Evolutionary conservation across 129 eudicot genomes (phyloP), one percentile per base, ranked within the genome.

Genomic region (Centella asiatica): DNA sequence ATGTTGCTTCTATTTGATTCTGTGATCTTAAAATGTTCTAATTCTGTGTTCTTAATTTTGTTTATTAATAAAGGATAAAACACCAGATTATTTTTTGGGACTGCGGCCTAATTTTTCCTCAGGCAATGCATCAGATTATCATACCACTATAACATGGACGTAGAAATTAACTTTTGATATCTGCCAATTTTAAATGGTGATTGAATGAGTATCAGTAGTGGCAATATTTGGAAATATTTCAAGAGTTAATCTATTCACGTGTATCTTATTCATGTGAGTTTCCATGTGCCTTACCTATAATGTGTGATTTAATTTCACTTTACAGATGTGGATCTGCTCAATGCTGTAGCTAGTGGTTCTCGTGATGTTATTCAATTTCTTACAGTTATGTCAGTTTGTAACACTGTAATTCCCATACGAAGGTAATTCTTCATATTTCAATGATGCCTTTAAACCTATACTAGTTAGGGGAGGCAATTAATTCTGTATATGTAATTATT

Each of bases 351-450:
- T 66, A 63, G 68, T 76, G 82, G 79, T 45, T 82, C 95, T 39
- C 72, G 85, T 6, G 99, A 87, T 72, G 81, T 87, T 50, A 76
- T 80, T 72, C 77, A 70, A 45, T 92, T 87, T 87, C 78, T 92
- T 3, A 84, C 81, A 19, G 99, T 92, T 57, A 92, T 92, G 96
- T 90, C 99, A 62, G 72, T 84, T 60, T 92, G 99, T 70, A 92
- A 92, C 69, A 92, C 99, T 18, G 99, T 87, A 36, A 74, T 92
- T 67, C 96, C 99, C 53, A 71, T 85, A 24, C 80, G 72, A 74
- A 92, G 99, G 99, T 92, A 55, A 71, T 67, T 52, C 51, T 57
- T n/a, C n/a, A n/a, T n/a, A n/a, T n/a, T n/a, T n/a, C n/a, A n/a
- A n/a, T n/a, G n/a, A n/a, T n/a, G n/a, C n/a, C n/a, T n/a, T n/a